Conservation (phyloP, 805 yeast genomes). For the Yamadazyma laniorum region DNA sequence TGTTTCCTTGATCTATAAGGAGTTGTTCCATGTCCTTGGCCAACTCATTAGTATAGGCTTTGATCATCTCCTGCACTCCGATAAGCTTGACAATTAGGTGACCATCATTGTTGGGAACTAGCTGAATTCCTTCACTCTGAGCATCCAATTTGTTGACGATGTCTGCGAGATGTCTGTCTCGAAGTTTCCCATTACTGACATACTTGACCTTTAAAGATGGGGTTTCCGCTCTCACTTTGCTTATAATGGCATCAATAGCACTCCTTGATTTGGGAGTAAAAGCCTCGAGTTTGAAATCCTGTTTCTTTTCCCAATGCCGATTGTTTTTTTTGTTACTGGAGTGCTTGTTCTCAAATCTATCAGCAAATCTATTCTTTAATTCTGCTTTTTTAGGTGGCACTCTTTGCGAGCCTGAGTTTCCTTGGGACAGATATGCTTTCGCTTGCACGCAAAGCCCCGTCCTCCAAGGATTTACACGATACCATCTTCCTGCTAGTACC, state of each 20-base stretch:
- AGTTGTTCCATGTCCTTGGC: constrained; percentile 31
- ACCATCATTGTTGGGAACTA: constrained; percentile 7
- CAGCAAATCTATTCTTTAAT: constrained; percentile 1
- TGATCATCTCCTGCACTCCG: constrained; percentile 31
- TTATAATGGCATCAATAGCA: constrained; percentile 26
- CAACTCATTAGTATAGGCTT: constrained; percentile 27
- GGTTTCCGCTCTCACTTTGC: constrained; percentile 18
- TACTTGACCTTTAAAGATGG: constrained; percentile 25
- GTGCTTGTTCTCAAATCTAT: neutral
- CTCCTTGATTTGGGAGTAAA: constrained; percentile 28
- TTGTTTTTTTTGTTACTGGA: neutral
- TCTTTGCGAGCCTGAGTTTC: too few relatives aligned
- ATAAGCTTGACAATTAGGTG: constrained; percentile 20
- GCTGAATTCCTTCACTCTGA: constrained; percentile 11
- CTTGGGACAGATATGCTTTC: too few relatives aligned
- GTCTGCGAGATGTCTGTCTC: constrained; percentile 25
- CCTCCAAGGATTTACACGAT: too few relatives aligned
- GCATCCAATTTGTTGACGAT: constrained; percentile 29
- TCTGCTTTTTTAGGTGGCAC: too few relatives aligned
- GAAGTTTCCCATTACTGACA: constrained; percentile 26
- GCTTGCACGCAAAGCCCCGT: too few relatives aligned
- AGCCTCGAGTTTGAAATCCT: constrained; percentile 20
- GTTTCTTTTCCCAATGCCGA: neutral
- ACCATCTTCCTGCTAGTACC: too few relatives aligned
- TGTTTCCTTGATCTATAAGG: constrained; percentile 33